Conservation (phyloP, 2,329 filamentous ascomycete species). For the Penicillium sp. region DNA sequence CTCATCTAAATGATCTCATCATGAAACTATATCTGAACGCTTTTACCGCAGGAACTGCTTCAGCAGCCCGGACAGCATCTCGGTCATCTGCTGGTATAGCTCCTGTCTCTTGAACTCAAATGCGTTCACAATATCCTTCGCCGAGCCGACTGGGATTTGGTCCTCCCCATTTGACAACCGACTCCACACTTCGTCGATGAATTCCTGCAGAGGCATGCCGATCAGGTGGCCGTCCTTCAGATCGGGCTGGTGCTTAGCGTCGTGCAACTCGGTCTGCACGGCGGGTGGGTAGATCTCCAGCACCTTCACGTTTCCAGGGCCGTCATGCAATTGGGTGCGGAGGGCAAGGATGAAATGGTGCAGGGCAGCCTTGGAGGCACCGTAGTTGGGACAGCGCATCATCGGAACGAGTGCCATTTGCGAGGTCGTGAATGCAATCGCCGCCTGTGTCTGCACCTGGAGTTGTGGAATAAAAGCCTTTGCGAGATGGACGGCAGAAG, state of each 20-base stretch:
- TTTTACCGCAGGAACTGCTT: conserved; percentile 23
- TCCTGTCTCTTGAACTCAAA: conserved; percentile 52
- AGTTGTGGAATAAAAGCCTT: conserved; percentile 51
- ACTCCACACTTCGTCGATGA: conserved; percentile 50
- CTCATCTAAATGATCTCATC: too few relatives aligned
- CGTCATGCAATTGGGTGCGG: conserved; percentile 48
- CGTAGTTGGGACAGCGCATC: conserved; percentile 51
- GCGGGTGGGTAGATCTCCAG: conserved; percentile 56
- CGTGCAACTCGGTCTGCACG: conserved; percentile 57
- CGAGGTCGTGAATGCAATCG: conserved; percentile 51
- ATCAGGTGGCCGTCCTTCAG: conserved; percentile 50
- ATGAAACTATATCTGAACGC: background rate
- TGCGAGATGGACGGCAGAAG: conserved; percentile 12
- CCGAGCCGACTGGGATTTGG: conserved; percentile 51
- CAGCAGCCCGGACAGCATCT: conserved; percentile 20
- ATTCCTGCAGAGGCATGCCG: conserved; percentile 55
- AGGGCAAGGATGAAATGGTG: conserved; percentile 54
- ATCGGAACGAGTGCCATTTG: conserved; percentile 52
- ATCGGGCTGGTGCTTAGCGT: conserved; percentile 55
- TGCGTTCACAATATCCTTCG: conserved; percentile 41
- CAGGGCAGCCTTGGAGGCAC: conserved; percentile 55
- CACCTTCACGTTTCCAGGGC: conserved; percentile 49
- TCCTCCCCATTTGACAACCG: conserved; percentile 50
- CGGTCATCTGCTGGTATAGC: conserved; percentile 31
- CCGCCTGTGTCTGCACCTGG: conserved; percentile 44